Evolutionary conservation across 768 basidiomycete species (phyloP), one percentile per base, ranked within the genome.

Genomic region (Kockovaella imperatae): DNA sequence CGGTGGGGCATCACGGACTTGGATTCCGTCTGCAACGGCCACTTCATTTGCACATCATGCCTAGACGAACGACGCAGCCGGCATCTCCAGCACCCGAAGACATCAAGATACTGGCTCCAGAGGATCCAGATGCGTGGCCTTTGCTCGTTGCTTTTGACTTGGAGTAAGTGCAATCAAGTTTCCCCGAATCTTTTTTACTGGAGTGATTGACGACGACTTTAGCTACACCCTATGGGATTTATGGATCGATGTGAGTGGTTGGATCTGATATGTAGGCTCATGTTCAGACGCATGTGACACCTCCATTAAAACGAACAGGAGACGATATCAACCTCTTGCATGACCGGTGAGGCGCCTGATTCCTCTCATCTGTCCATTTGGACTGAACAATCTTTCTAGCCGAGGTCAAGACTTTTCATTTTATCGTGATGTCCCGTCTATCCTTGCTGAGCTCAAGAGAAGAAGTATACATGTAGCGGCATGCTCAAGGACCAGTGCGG

Each of bases 141-240:
- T 43, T 56, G n/a, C 47, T 58, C 6, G 74, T 87, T 20, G 85
- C 82, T 2, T 87, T 89, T 64, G 87, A 90, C 60, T 73, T 89
- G 14, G 87, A 89, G 83, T 87, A 67, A 42, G 78, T 64, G 24
- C 4, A 8, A 45, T 5, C 10, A 15, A 26, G 41, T 3, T 20
- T 8, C 36, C 28, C 23, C n/a, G 25, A 20, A 14, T 2, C 23
- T 10, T 10, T 21, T 14, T 25, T 17, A 47, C 14, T 7, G 7
- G 28, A 6, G 15, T 5, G 26, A 24, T 13, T 17, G 24, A 26
- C 24, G 39, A 47, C 28, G 40, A 38, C 53, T 20, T 3, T 24
- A 87, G 86, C 63, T 88, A 84, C 67, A 89, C 87, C 0, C 74
- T 89, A 5, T 89, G 86, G 87, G 79, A 83, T 49, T 74, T 88